Evolutionary conservation across 1,139 yeast genomes (phyloP), one percentile per base, ranked within the genome.

Genomic region (Yamadazyma sp.): DNA sequence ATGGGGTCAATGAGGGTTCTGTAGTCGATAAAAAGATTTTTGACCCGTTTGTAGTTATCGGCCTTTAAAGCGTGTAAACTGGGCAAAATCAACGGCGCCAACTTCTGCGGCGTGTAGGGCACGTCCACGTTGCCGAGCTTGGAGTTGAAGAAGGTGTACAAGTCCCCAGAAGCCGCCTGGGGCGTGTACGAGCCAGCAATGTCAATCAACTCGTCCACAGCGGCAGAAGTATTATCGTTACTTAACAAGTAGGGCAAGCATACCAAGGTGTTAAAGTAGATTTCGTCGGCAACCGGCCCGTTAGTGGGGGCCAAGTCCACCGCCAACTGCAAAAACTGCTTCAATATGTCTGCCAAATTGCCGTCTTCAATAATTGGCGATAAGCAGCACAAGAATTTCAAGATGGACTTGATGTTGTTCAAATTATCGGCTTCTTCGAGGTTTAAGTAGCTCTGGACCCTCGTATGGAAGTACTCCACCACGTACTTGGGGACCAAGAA

Each of bases 341-440:
- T 67, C 51, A 81, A 76, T 5, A 86, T 57, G 30, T 64, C 69
- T 25, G 73, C 50, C 10, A 88, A 63, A 2, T 76, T 73, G 28
- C 69, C 65, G 34, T 73, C 72, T 21, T 80, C 73, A 40, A 86
- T 64, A 31, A 83, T 75, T 2, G 89, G 86, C 1, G 80, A 61
- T 42, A 87, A 63, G 9, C 83, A 61, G 1, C 87, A 80, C 47
- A 88, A 65, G 48, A 89, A 80, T 52, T 96, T 78, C 45, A 87
- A 57, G 21, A 82, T 63, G 15, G 86, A 70, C 59, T 92, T 89
- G 46, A 86, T 62, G 46, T 78, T 77, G 48, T 83, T 83, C 79
- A 88, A 86, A n/a, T 71, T 62, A 21, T 89, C 89, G 36, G 78
- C 75, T 11, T 13, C 20, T 3, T 34, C 37, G 17, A 21, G 13